A percentile compares a stretch with the other conserved stretches of the same genome.
phyloP scores from a whole-genome alignment of 2,329 filamentous ascomycete genomes.

The Venturia carpophila region DNA sequence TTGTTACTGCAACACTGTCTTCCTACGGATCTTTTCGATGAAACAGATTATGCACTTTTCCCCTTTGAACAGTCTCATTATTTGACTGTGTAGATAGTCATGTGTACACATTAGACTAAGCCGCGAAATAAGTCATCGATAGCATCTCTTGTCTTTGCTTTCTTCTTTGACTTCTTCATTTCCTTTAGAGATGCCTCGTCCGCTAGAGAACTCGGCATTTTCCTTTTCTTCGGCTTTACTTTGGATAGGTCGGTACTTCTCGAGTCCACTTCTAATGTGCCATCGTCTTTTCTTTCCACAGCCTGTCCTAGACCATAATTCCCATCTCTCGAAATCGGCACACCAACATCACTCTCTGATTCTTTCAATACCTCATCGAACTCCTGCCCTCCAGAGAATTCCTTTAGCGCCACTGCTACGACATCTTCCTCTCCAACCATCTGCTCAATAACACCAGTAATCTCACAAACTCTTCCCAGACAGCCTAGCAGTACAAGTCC shows the following conservation, averaged over 20 bases:
- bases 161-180: neutral
- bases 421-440: conserved; percentile 25
- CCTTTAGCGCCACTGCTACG: conserved; percentile 35
- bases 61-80: too few species aligned
- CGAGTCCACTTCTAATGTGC: too few species aligned
- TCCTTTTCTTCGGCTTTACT: conserved; percentile 6
- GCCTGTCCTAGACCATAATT: neutral
- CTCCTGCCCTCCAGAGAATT: conserved; percentile 32
- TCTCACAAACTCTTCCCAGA: conserved; percentile 34
- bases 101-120: conserved; percentile 6
- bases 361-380: conserved; percentile 20
- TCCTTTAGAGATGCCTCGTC: neutral
- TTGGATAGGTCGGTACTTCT: neutral
- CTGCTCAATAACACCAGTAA: conserved; percentile 36
- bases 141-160: neutral
- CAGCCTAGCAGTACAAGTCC: conserved; percentile 38
- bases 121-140: conserved; percentile 14
- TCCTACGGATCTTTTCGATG: too few species aligned
- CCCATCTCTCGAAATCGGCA: conserved; percentile 28
- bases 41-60: too few species aligned
- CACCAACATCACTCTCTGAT: conserved; percentile 25
- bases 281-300: neutral
- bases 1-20: too few species aligned
- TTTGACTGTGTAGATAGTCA: neutral
- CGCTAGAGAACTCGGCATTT: neutral